Evolutionary conservation across 2,329 filamentous ascomycete genomes (phyloP), one percentile per base, ranked within the genome.

Genomic region (Ascochyta lentis): DNA sequence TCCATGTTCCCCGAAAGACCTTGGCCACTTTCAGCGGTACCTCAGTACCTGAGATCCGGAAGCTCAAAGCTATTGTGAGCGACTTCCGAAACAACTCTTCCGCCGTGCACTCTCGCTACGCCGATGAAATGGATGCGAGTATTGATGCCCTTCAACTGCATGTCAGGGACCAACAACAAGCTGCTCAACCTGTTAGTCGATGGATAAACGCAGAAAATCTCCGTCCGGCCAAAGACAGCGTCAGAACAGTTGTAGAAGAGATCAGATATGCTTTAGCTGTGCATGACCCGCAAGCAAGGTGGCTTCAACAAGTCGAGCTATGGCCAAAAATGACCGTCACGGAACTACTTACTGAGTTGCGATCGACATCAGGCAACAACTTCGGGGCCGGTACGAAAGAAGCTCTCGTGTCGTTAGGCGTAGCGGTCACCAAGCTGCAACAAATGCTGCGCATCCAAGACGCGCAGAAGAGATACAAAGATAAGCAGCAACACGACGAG

Each of bases 261-360:
- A 49, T 72, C 5, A 44, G 50, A 4, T 6, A 24, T 33, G 34
- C 46, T 6, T 41, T 69, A 3, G 43, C 51, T 4, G 37, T 6
- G 9, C 40, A 61, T 6, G 69, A 78, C 56, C n/a, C 55, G 19
- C 69, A 72, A 27, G 60, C 56, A 6, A 47, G 56, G 4, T 84
- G 82, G 82, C 75, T 84, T 0, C 54, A 68, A 9, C 24, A 62
- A 0, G 79, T 74, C 0, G 67, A 75, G 0, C 65, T 84, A 0
- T 83, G 80, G 78, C 84, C 84, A 0, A 74, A 70, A 1, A 56
- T 80, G 2, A 82, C 79, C 0, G 72, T 70, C 0, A 50, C 77
- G 0, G 71, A 79, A 0, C 56, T 86, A 0, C 76, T 87, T 0
- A 77, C 81, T 39, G 79, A 82, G 33, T 67, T 87, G 0, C 74